Base-by-base conservation (phyloP, 129 eudicot species). In the Lactuca sativa region DNA sequence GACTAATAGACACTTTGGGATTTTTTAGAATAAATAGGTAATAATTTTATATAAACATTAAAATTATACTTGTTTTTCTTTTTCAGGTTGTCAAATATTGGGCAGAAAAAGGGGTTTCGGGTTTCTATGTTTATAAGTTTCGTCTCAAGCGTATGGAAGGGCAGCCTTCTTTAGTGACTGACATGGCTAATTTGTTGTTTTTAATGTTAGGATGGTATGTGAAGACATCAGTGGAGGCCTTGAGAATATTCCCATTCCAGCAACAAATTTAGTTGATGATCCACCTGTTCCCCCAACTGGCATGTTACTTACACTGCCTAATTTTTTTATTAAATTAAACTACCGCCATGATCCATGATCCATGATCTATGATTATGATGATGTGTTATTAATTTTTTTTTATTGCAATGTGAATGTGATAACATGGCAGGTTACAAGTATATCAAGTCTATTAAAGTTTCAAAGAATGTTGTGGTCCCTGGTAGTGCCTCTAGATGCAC, bases 51-150 rank as follows among this genome's bases (percentile, higher is more conserved):
- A 25, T 56, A 66, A 59, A 38, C 15, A 17, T 56, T 74, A 15
- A 4, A 14, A 14, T 32, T 9, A 4, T 51, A 37, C 15, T 58
- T 75, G 64, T 56, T 67, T 40, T 62, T 21, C 21, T 21, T 62
- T 75, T 69, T 77, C 78, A 93, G 99, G 97, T 93, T 60, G 85
- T 73, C 13, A 76, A 73, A 1, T 85, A 81, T 53, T 93, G 99
- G 99, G 88, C 99, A 0, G 99, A 93, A 72, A 86, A 81, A 65
- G 99, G 99, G 16, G 76, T 83, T 34, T 90, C 99, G 37, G 99
- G 97, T 0, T 90, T 72, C 59, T 85, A 88, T 15, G 99, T 93
- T 37, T 93, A 51, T 60, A 93, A 93, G 72, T 93, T 87, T 67
- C 86, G 76, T 38, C 60, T 93, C 52, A 83, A 85, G 78, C 90